Conservation (phyloP, 2,329 filamentous ascomycete genomes). For the Alternaria ventricosa region DNA sequence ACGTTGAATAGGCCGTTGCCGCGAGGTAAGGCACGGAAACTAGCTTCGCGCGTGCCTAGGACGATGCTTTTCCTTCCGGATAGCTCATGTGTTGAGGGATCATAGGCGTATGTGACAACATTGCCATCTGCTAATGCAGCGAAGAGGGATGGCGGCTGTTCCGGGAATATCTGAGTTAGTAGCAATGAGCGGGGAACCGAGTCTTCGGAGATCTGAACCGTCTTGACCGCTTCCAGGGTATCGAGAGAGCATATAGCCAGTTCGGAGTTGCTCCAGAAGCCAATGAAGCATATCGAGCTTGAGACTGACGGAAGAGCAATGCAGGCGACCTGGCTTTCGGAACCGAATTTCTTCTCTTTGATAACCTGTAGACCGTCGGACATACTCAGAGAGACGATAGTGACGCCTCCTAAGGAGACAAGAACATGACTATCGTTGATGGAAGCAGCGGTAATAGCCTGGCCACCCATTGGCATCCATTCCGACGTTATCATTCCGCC, state of each 20-base stretch:
- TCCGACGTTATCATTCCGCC: constrained; percentile 59
- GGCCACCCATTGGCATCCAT: constrained; percentile 61
- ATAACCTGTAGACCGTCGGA: constrained; percentile 63
- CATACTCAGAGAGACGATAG: constrained; percentile 72
- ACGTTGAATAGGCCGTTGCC: constrained; percentile 73
- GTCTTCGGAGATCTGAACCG: constrained; percentile 62
- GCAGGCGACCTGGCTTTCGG: constrained; percentile 82
- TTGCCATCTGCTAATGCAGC: constrained; percentile 92
- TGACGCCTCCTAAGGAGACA: constrained; percentile 77
- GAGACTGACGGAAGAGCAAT: constrained; percentile 74
- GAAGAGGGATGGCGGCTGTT: constrained; percentile 77
- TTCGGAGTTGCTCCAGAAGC: constrained; percentile 85
- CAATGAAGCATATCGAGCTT: constrained; percentile 74
- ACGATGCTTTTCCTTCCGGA: constrained; percentile 80
- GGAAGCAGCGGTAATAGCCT: constrained; percentile 77
- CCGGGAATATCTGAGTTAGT: constrained; percentile 74
- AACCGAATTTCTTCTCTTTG: constrained; percentile 65
- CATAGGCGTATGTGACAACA: constrained; percentile 81
- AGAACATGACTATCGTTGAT: constrained; percentile 73
- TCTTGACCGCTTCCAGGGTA: constrained; percentile 69
- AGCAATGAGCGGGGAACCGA: constrained; percentile 84
- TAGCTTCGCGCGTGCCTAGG: constrained; percentile 83
- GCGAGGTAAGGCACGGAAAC: constrained; percentile 78
- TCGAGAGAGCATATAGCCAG: constrained; percentile 76
- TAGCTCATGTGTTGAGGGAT: constrained; percentile 66